A percentile compares a stretch with the other conserved stretches of the same genome.
Conservation (phyloP, 768 basidiomycete species). For the Phylloporus sp. region DNA sequence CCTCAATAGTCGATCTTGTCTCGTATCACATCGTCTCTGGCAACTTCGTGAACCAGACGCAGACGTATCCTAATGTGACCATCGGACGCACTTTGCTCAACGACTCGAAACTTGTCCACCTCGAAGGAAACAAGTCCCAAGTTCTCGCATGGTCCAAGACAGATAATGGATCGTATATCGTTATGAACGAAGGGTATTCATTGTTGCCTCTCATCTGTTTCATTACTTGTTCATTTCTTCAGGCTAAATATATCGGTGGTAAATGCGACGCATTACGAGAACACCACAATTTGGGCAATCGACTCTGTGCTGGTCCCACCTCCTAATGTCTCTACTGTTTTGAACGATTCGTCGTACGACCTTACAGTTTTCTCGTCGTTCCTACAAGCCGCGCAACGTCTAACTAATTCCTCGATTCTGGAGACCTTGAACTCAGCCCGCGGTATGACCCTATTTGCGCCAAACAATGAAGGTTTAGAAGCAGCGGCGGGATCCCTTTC, state of each 20-base stretch:
- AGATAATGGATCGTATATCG: conserved; percentile 36
- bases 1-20: conserved; percentile 42
- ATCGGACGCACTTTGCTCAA: conserved; percentile 62
- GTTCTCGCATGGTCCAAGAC: conserved; percentile 46
- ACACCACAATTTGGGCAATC: conserved; percentile 46
- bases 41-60: conserved; percentile 41
- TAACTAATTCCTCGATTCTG: conserved; percentile 22
- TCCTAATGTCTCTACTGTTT: conserved; percentile 38
- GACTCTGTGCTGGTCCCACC: conserved; percentile 52
- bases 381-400: conserved; percentile 18
- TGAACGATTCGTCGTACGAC: conserved; percentile 36
- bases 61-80: conserved; percentile 51
- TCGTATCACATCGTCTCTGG: conserved; percentile 56
- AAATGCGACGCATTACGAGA: conserved; percentile 34
- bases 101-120: conserved; percentile 40
- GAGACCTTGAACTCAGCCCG: conserved; percentile 31
- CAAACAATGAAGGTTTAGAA: conserved; percentile 47
- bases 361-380: conserved; percentile 31
- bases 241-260: conserved; percentile 34
- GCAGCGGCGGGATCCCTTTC: conserved; percentile 32
- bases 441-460: conserved; percentile 68
- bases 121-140: conserved; percentile 57
- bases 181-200: conserved; percentile 47
- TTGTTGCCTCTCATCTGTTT: background rate
- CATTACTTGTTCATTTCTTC: too few species aligned